Base-by-base conservation (phyloP, 495 filamentous ascomycete species). In the Hypoxylon crocopeplum region DNA sequence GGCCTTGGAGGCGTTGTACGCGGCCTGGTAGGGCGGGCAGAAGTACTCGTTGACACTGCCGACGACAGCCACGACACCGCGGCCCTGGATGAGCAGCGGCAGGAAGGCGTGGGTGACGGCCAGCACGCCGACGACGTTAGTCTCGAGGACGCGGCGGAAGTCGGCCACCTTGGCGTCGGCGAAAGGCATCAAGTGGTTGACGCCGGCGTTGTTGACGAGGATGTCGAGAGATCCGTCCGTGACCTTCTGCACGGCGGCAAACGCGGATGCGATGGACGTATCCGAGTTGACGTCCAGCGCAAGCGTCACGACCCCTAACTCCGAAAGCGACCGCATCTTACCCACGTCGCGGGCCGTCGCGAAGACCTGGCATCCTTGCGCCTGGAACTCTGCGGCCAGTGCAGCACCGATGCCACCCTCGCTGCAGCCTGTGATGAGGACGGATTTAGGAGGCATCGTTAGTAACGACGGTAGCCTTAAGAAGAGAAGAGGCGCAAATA, bases 191-290 rank as follows among this genome's bases (percentile, higher is more conserved):
- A 62, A 52, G 24, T 74, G 75, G 38, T 64, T 66, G n/a, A 59
- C 41, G 13, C 78, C 83, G 39, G 83, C 80, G 53, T 86, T 86
- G 62, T 86, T 86, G 37, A 86, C 67, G 5, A 87, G 72, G 16
- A 78, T 67, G 42, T 82, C 76, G 5, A 87, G 73, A 68, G 50
- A 34, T 4, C 42, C 44, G 21, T 20, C 44, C 0, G 51, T 50
- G 5, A 32, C 40, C 30, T 59, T 44, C 7, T 37, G 19, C 7
- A 69, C 56, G 0, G 7, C 29, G 4, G 72, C 65, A 6, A 75
- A 70, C 4, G 75, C 73, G 5, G 55, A 25, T 20, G 50, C 41
- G 51, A 84, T 80, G 0, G 76, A 77, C 5, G 62, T 55, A 1
- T 54, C 55, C 7, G 68, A 71, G 2, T 73, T 76, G 10, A 85